phyloP scores from a whole-genome alignment of 1,139 yeast species.

The Candida sp. region DNA sequence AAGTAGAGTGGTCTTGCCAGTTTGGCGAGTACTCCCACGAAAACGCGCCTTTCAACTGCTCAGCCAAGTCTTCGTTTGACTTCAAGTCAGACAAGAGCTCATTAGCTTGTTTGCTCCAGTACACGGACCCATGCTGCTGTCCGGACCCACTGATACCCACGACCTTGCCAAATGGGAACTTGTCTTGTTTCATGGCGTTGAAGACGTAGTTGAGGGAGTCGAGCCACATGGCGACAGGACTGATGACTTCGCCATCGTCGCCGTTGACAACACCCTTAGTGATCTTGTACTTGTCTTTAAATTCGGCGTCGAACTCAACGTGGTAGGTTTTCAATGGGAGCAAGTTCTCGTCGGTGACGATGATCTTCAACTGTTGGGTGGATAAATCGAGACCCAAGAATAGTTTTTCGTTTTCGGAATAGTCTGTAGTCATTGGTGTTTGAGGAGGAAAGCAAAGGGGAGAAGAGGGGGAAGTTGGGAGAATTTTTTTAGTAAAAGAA shows the following conservation, averaged over 20 bases:
- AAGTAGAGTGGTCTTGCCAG: slow-evolving; percentile 96
- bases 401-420: slow-evolving; percentile 24
- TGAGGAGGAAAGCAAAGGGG: not conserved
- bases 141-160: slow-evolving; percentile 83
- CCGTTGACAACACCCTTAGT: slow-evolving; percentile 71
- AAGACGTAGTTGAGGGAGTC: slow-evolving; percentile 78
- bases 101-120: slow-evolving; percentile 63
- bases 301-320: slow-evolving; percentile 75
- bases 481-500: too few relatives aligned
- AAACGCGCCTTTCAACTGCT: slow-evolving; percentile 56
- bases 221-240: slow-evolving; percentile 93
- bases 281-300: slow-evolving; percentile 59
- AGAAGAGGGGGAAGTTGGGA: not conserved
- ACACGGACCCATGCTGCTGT: slow-evolving; percentile 94
- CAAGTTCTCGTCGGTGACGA: slow-evolving; percentile 62
- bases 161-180: slow-evolving; percentile 65
- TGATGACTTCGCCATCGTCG: slow-evolving; percentile 56
- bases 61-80: slow-evolving; percentile 32
- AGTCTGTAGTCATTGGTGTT: slow-evolving; percentile 9
- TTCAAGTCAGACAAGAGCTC: slow-evolving; percentile 35
- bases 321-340: slow-evolving; percentile 58
- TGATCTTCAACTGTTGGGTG: slow-evolving; percentile 86
- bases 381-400: slow-evolving; percentile 85
- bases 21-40: slow-evolving; percentile 77
- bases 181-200: slow-evolving; percentile 50